Conservation (phyloP, 306 rosid genomes). For the Albizia julibrissin region DNA sequence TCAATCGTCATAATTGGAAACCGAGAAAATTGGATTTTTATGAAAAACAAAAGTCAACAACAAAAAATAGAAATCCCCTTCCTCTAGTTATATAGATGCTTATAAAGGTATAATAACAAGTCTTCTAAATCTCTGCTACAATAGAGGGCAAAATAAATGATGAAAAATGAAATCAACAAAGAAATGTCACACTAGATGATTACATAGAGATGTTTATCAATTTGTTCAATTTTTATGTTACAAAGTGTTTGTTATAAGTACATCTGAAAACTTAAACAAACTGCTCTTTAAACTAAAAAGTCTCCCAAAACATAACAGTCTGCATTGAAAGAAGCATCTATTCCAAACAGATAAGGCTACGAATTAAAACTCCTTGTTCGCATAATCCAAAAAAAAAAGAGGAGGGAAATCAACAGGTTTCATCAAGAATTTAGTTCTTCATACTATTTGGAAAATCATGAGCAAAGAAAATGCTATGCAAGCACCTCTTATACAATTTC, state of each 20-base stretch:
- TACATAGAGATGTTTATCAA: background rate
- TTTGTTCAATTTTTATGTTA: background rate
- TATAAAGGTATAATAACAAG: background rate
- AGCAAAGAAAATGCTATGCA: background rate
- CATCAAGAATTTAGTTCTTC: background rate
- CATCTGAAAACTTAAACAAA: background rate
- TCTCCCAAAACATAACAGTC: background rate
- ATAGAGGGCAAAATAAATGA: background rate
- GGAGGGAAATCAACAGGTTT: background rate
- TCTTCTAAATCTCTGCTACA: background rate
- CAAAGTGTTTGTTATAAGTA: background rate
- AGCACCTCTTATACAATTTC: background rate
- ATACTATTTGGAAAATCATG: background rate
- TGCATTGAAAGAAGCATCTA: background rate
- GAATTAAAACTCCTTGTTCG: background rate
- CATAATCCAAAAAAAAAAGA: background rate
- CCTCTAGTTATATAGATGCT: background rate
- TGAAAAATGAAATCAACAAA: background rate
- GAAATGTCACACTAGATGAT: background rate
- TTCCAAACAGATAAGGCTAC: background rate
- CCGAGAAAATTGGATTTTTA: background rate
- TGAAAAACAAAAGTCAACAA: background rate
- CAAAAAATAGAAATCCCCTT: background rate
- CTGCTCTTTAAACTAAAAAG: background rate
- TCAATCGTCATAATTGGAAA: background rate